Conservation (phyloP, 2,329 filamentous ascomycete genomes). For the Aotearoamyces nothofagi region DNA sequence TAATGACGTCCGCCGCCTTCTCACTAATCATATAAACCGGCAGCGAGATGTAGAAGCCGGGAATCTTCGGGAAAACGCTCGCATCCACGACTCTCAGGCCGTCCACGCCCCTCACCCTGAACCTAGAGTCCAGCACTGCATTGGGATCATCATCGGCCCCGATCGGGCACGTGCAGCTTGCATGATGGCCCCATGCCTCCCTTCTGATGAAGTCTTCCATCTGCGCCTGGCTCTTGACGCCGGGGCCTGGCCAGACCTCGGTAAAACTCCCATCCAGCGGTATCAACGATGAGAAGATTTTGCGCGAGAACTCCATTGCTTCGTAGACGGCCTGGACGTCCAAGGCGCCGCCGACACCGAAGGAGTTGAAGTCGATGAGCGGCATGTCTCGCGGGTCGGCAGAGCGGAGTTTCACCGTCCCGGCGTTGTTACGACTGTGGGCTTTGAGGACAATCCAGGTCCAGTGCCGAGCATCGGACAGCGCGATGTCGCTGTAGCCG, state of each 20-base stretch:
- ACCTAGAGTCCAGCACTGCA: constrained; percentile 37
- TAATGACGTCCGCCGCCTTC: constrained; percentile 29
- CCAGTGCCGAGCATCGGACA: constrained; percentile 24
- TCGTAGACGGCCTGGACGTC: constrained; percentile 7
- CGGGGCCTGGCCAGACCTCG: constrained; percentile 25
- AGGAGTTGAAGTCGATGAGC: constrained; percentile 45
- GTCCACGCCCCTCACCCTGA: constrained; percentile 37
- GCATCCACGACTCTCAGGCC: constrained; percentile 47
- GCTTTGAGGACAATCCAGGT: constrained; percentile 34
- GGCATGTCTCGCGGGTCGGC: constrained; percentile 48
- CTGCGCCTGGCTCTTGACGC: constrained; percentile 24
- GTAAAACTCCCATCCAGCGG: constrained; percentile 26
- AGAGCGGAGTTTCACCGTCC: constrained; percentile 43
- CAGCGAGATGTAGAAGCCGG: constrained; percentile 33
- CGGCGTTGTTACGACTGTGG: constrained; percentile 44
- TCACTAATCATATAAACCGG: constrained; percentile 40
- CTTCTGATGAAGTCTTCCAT: constrained; percentile 31
- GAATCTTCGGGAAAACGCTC: constrained; percentile 34
- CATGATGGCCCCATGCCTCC: constrained; percentile 41
- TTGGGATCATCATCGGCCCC: constrained; percentile 23
- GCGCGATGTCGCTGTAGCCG: constrained; percentile 21
- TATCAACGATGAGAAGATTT: constrained; percentile 23
- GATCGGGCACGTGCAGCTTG: constrained; percentile 37
- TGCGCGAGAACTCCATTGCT: constrained; percentile 5
- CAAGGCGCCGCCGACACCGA: constrained; percentile 24